phyloP scores from a whole-genome alignment of 2,329 filamentous ascomycete genomes.

The Xylariaceae sp. region DNA sequence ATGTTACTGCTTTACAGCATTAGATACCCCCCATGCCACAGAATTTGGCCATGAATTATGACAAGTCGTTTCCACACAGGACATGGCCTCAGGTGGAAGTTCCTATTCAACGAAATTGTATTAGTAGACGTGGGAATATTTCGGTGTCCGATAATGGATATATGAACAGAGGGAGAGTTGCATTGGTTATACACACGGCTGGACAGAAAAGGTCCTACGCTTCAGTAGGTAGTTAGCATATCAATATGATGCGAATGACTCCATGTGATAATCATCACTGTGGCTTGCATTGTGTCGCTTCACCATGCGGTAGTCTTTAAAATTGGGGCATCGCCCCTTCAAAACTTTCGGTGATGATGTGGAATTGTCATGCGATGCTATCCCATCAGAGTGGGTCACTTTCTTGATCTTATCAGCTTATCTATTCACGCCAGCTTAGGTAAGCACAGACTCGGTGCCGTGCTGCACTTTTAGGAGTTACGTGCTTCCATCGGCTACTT shows the following conservation, averaged over 20 bases:
- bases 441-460: constrained; percentile 18
- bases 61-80: constrained; percentile 12
- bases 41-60: constrained; percentile 23
- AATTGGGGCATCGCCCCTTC: no score
- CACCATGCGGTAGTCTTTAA: no score
- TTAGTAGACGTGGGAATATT: neutral
- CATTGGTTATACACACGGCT: no score
- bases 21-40: constrained; percentile 14
- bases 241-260: constrained; percentile 10
- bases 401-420: no score
- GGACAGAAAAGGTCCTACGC: neutral
- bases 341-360: no score
- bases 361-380: no score
- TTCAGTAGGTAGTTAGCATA: constrained; percentile 18
- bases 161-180: neutral
- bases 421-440: constrained; percentile 20
- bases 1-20: constrained; percentile 10
- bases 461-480: constrained; percentile 12
- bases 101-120: constrained; percentile 8
- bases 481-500: constrained; percentile 17
- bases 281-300: no score
- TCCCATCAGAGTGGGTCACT: no score
- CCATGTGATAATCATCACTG: neutral
- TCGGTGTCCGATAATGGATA: neutral
- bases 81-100: constrained; percentile 9